Percentiles rank a stretch among this genome's conserved stretches.
phyloP scores from a whole-genome alignment of 1,284 basidiomycete species.

The Leccinum angustisporum region DNA sequence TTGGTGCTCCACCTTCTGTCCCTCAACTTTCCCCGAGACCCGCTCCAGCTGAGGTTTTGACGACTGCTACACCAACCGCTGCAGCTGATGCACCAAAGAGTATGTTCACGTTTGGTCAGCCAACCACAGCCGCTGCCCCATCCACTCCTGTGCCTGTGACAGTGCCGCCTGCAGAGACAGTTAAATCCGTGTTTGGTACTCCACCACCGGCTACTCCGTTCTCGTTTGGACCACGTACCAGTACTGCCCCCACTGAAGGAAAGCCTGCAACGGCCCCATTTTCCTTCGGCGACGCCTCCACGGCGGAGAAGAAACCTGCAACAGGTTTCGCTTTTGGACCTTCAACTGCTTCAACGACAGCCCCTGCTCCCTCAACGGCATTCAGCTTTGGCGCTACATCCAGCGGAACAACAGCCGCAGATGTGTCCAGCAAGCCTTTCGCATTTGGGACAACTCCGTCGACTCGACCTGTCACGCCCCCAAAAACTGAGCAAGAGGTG shows the following conservation, averaged over 20 bases:
- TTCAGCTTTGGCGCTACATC: constrained; percentile 35
- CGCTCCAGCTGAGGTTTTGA: not conserved
- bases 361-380: constrained; percentile 24
- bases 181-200: constrained; percentile 31
- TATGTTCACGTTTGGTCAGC: constrained; percentile 27
- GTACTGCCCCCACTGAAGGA: constrained; percentile 19
- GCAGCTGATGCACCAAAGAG: constrained; percentile 26
- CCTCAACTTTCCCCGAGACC: not conserved
- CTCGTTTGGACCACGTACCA: constrained; percentile 28
- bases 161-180: constrained; percentile 11
- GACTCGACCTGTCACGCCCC: constrained; percentile 51
- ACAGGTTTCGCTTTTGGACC: constrained; percentile 34
- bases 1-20: constrained; percentile 15
- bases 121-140: constrained; percentile 10
- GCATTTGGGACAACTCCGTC: constrained; percentile 28
- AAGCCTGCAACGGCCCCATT: constrained; percentile 29
- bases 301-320: constrained; percentile 27
- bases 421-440: constrained; percentile 35
- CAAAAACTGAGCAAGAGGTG: constrained; percentile 56
- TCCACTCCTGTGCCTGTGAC: constrained; percentile 9
- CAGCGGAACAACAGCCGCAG: constrained; percentile 28
- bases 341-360: constrained; percentile 22
- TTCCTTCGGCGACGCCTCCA: constrained; percentile 29
- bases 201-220: constrained; percentile 27
- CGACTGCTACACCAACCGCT: constrained; percentile 8